Base-by-base conservation (phyloP, 73 alveolate species). In the Symbiodinium pilosum region DNA sequence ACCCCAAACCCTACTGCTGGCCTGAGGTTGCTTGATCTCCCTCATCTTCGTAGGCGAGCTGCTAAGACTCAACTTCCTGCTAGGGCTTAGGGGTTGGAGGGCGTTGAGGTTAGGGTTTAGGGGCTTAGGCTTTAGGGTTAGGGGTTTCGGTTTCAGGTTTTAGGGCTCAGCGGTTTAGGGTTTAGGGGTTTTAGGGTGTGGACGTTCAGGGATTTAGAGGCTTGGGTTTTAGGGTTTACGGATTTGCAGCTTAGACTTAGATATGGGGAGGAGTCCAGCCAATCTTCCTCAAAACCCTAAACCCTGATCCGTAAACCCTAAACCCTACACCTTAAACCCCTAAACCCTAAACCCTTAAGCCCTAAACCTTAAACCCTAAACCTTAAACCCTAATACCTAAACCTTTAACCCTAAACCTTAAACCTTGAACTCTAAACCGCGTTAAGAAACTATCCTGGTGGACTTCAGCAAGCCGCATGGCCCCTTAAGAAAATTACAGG, bases 1-100 rank as follows among this genome's bases (percentile, higher is more conserved):
- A n/a, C n/a, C n/a, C n/a, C n/a, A n/a, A n/a, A n/a, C n/a, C n/a
- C n/a, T n/a, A n/a, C n/a, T n/a, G n/a, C n/a, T n/a, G 14, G 39
- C 42, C 85, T 71, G 85, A 71, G 85, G 85, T 24, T 71, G 85
- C 85, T 43, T 71, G 44, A 34, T 71, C 85, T 71, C 85, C 26
- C 47, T 71, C 44, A 71, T 71, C 85, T 71, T 71, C 43, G 43
- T 71, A 71, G 85, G 85, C 85, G 0, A 43, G 85, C n/a, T 26
- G 30, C 34, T 59, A 4, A 26, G 30, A 26, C n/a, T n/a, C n/a
- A n/a, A n/a, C n/a, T n/a, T n/a, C n/a, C n/a, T n/a, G n/a, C n/a
- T n/a, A n/a, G n/a, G n/a, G n/a, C n/a, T n/a, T n/a, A n/a, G n/a
- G n/a, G n/a, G n/a, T n/a, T n/a, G n/a, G 6, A 14, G 59, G 59